Percentiles rank a stretch among this genome's conserved stretches.
Conservation (phyloP, 306 rosid species). For the Quercus mongolica region DNA sequence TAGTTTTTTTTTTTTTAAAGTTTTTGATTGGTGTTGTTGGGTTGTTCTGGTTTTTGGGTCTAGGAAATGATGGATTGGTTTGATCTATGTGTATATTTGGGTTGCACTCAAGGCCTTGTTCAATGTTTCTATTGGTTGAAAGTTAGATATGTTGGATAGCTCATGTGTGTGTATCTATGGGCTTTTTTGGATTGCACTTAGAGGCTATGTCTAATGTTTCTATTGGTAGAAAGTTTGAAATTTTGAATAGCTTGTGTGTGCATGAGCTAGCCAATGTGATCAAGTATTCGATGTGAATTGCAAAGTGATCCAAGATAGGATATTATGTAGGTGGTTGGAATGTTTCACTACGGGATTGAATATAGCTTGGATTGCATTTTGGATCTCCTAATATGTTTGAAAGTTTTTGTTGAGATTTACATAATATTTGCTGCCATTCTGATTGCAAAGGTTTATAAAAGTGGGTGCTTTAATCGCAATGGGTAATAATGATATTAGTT, state of each 20-base stretch:
- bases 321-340: not conserved
- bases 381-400: not conserved
- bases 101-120: not conserved
- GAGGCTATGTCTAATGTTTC: not conserved
- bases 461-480: too few species aligned
- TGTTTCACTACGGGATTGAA: not conserved
- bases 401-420: not conserved
- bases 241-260: not conserved
- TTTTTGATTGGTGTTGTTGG: not conserved
- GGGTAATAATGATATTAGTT: too few species aligned
- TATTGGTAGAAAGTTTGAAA: not conserved
- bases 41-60: not conserved
- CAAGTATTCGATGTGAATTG: not conserved
- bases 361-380: not conserved
- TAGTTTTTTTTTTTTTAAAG: not conserved
- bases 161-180: not conserved
- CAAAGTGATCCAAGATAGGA: not conserved
- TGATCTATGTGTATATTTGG: not conserved
- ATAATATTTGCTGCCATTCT: too few species aligned
- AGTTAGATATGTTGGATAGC: not conserved
- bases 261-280: not conserved
- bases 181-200: not conserved
- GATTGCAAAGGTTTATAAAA: too few species aligned
- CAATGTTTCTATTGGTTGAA: not conserved
- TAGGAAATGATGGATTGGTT: not conserved